phyloP scores from a whole-genome alignment of 1,284 basidiomycete species.

The Boletus semigastroideus region DNA sequence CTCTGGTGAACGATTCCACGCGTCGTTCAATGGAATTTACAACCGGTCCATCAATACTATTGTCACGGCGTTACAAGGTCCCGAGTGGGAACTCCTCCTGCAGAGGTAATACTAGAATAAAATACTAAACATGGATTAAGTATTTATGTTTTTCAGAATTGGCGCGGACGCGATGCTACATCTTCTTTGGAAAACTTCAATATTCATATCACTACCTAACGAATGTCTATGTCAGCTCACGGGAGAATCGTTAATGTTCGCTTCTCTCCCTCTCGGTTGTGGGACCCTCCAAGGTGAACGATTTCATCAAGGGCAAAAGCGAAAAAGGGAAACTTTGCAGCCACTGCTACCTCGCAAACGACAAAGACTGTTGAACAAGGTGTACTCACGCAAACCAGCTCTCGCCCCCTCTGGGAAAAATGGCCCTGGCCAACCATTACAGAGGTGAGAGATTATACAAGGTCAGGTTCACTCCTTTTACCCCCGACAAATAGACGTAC shows the following conservation, averaged over 20 bases:
- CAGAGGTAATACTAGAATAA: constrained; percentile 54
- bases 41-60: constrained; percentile 76
- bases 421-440: too few species aligned
- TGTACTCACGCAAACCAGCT: too few species aligned
- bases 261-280: constrained; percentile 31
- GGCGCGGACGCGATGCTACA: constrained; percentile 73
- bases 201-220: constrained; percentile 75
- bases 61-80: constrained; percentile 60
- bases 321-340: constrained; percentile 24
- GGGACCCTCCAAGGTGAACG: constrained; percentile 13
- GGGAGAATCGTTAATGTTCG: constrained; percentile 62
- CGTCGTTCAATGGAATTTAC: constrained; percentile 41
- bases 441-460: too few species aligned
- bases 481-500: constrained; percentile 41
- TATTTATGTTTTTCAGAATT: constrained; percentile 48
- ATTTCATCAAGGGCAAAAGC: constrained; percentile 15
- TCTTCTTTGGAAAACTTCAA: constrained; percentile 66
- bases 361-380: too few species aligned
- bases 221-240: constrained; percentile 80
- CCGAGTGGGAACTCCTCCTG: constrained; percentile 68
- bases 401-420: too few species aligned
- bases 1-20: constrained; percentile 14
- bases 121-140: neutral
- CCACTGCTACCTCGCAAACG: constrained; percentile 24
- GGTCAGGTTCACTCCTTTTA: too few species aligned